Conservation (phyloP, 2,329 filamentous ascomycete species). For the Lachnellula subtilissima region DNA sequence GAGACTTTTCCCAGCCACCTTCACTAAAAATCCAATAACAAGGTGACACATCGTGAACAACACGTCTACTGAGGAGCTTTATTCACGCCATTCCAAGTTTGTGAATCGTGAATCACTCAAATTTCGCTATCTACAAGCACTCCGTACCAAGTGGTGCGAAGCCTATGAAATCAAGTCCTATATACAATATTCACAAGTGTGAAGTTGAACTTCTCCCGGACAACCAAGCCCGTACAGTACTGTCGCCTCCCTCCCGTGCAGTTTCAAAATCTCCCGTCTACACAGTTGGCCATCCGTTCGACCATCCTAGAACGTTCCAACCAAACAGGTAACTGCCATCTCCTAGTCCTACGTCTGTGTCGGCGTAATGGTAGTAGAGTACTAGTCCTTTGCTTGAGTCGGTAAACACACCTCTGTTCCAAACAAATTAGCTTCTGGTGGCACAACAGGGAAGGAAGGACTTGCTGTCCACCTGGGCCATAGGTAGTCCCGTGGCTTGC, state of each 20-base stretch:
- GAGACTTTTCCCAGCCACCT: slow-evolving; percentile 5
- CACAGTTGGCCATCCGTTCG: slow-evolving; percentile 41
- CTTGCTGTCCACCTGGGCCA: slow-evolving; percentile 57
- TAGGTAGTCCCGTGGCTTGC: slow-evolving; percentile 57
- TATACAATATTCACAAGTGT: neutral
- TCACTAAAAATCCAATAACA: slow-evolving; percentile 1
- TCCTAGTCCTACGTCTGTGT: slow-evolving; percentile 48
- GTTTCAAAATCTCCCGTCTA: slow-evolving; percentile 14
- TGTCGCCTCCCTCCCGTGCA: too few relatives aligned
- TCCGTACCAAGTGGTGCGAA: neutral
- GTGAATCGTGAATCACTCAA: neutral
- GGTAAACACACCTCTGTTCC: slow-evolving; percentile 46
- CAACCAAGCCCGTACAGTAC: too few relatives aligned
- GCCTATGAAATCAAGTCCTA: neutral
- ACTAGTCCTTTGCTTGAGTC: slow-evolving; percentile 47
- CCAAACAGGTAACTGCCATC: slow-evolving; percentile 44
- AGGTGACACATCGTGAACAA: neutral
- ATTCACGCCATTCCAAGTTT: neutral
- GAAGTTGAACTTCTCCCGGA: neutral
- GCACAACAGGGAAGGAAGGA: slow-evolving; percentile 1
- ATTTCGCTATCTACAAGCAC: neutral
- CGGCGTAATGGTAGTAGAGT: slow-evolving; percentile 59
- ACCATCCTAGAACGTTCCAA: slow-evolving; percentile 41
- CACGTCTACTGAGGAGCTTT: neutral
- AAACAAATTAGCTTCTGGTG: neutral